Percentiles rank a stretch among this genome's conserved stretches.
These are phyloP conservation scores for Erodium trifolium DNA, from an alignment of 441 rosid genomes.

Conservation along the genomic window DNA sequence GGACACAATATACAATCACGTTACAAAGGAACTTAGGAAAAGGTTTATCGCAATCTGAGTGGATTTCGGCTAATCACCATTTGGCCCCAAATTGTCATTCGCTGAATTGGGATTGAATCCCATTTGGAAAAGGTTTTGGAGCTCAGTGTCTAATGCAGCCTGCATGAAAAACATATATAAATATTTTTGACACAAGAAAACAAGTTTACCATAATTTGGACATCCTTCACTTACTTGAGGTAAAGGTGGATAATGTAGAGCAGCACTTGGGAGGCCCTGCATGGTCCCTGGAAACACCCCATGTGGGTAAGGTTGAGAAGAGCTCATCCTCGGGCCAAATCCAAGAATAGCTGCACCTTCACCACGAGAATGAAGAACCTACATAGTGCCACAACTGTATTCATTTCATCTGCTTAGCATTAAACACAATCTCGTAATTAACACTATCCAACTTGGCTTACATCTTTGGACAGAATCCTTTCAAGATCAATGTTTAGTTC, in stretches of 20 bases:
- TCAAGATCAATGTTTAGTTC: slow-evolving; percentile 63
- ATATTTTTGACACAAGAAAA: not conserved
- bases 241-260: not conserved
- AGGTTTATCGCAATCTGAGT: not conserved
- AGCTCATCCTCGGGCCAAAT: not conserved
- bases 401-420: slow-evolving; percentile 16
- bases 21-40: not conserved
- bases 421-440: slow-evolving; percentile 6
- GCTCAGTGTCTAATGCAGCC: not conserved
- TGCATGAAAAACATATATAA: not conserved
- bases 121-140: slow-evolving; percentile 46
- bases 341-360: slow-evolving; percentile 35
- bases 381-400: slow-evolving; percentile 10
- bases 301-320: slow-evolving; percentile 2
- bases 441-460: slow-evolving; percentile 29
- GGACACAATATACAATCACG: not conserved
- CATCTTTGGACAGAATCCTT: slow-evolving; percentile 75
- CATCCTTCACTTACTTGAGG: slow-evolving; percentile 29
- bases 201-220: not conserved
- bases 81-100: not conserved
- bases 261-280: not conserved
- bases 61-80: not conserved
- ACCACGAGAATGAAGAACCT: slow-evolving; percentile 58
- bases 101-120: slow-evolving; percentile 38
- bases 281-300: not conserved